Evolutionary conservation across 2,329 filamentous ascomycete species (phyloP).

Genomic region (Emericellopsis atlantica): DNA sequence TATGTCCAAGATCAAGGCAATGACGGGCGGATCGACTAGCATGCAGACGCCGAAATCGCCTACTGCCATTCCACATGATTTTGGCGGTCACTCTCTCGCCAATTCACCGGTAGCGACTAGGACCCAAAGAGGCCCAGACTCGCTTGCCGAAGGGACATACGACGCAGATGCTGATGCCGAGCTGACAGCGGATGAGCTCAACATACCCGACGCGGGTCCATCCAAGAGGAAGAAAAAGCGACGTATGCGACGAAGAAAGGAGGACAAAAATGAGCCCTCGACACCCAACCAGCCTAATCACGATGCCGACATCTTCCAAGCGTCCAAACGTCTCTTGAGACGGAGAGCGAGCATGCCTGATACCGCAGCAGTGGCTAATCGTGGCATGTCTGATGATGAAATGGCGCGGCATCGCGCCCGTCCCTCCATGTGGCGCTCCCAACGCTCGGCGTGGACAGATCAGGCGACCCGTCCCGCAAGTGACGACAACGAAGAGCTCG

Average conservation of each 20-base stretch:
- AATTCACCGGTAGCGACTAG: slow-evolving; percentile 35
- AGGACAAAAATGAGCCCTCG: slow-evolving; percentile 51
- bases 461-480: slow-evolving; percentile 32
- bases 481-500: slow-evolving; percentile 38
- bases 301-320: slow-evolving; percentile 26
- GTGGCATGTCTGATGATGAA: slow-evolving; percentile 56
- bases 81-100: slow-evolving; percentile 24
- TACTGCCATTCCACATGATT: slow-evolving; percentile 16
- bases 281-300: slow-evolving; percentile 37
- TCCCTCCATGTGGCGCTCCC: slow-evolving; percentile 32
- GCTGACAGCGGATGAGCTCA: slow-evolving; percentile 72
- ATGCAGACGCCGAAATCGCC: slow-evolving; percentile 32
- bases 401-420: slow-evolving; percentile 53
- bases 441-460: slow-evolving; percentile 46
- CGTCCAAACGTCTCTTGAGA: slow-evolving; percentile 37
- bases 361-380: slow-evolving; percentile 36
- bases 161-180: slow-evolving; percentile 59
- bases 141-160: slow-evolving; percentile 34
- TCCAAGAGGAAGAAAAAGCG: slow-evolving; percentile 48
- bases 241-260: slow-evolving; percentile 44
- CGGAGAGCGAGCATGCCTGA: slow-evolving; percentile 57
- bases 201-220: slow-evolving; percentile 20
- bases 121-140: slow-evolving; percentile 30
- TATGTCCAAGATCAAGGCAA: slow-evolving; percentile 66
- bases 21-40: slow-evolving; percentile 40